Base-by-base conservation (phyloP, 257 asterid genomes). In the Scutellaria barbata region DNA sequence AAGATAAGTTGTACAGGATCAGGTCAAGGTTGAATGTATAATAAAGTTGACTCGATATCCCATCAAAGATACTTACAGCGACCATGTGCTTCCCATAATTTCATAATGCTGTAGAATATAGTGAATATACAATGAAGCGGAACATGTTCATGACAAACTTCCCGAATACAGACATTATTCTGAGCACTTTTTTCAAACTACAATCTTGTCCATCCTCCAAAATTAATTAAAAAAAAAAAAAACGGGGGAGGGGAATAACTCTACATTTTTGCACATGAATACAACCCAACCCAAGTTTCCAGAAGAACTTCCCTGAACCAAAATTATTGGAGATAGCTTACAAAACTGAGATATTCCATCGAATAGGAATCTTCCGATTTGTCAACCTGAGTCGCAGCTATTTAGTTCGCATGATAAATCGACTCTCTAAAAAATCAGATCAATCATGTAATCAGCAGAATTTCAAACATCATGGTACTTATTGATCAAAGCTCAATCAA, bases 361-460 rank as follows among this genome's bases (percentile, higher is more conserved):
- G 46, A 11, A 58, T 9, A 22, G 3, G 25, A 35, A 58, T 58
- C 64, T 45, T 57, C 43, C 4, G 17, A 11, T 33, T 57, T 1
- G 63, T 30, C 45, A 57, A 57, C 63, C 63, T 57, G 17, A 57
- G 43, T 11, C 11, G 9, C 62, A 55, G 41, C 40, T 10, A 55
- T 55, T 25, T 39, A 55, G 62, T 35, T 30, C 4, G 35, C 35
- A 30, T 3, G 53, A 13, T 6, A 10, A 4, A 47, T 48, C 20
- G 54, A 30, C 35, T 30, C 35, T 30, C 35, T n/a, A 3, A 14
- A 48, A 48, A n/a, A n/a, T 13, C 17, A 48, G 18, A 48, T 13
- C 20, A 58, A 33, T 25, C 6, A 35, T n/a, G 11, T 39, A 41
- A 63, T 22, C 6, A 5, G 18, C 1, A 10, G 25, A 42, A 1